phyloP scores from a whole-genome alignment of 2,329 filamentous ascomycete genomes.

The Xylaria sp. region DNA sequence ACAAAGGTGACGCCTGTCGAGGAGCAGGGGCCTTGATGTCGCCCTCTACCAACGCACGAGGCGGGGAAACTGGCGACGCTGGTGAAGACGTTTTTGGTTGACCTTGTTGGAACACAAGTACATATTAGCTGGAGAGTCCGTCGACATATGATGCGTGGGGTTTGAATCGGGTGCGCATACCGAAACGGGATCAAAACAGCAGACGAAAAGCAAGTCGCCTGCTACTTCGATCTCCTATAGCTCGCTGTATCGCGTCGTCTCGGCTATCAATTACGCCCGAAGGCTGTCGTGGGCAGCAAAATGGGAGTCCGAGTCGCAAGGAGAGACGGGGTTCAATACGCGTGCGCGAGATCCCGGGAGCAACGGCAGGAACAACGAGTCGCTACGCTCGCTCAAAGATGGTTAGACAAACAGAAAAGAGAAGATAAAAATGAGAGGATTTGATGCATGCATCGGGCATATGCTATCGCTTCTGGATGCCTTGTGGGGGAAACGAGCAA shows the following conservation, averaged over 20 bases:
- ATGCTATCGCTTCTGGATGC: conserved; percentile 18
- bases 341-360: conserved; percentile 14
- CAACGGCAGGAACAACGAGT: conserved; percentile 9
- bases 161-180: conserved; percentile 23
- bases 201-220: conserved; percentile 34
- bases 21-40: conserved; percentile 49
- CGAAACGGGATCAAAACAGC: conserved; percentile 33
- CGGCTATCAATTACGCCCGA: conserved; percentile 3
- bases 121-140: conserved; percentile 22
- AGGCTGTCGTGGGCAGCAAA: not conserved
- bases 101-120: conserved; percentile 38
- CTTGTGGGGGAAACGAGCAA: conserved; percentile 16
- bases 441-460: conserved; percentile 36
- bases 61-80: conserved; percentile 54
- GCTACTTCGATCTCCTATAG: conserved; percentile 31
- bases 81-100: conserved; percentile 61
- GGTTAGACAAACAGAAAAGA: conserved; percentile 28
- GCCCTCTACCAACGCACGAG: conserved; percentile 68
- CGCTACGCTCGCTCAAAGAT: conserved; percentile 20
- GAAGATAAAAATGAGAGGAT: conserved; percentile 31
- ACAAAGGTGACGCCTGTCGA: conserved; percentile 50
- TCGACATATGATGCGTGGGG: conserved; percentile 13
- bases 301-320: conserved; percentile 4
- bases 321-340: conserved; percentile 10
- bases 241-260: conserved; percentile 22